Evolutionary conservation across 371 early-diverging fungal species (phyloP), one percentile per base, ranked within the genome.

Genomic region (Globomyces sp.): DNA sequence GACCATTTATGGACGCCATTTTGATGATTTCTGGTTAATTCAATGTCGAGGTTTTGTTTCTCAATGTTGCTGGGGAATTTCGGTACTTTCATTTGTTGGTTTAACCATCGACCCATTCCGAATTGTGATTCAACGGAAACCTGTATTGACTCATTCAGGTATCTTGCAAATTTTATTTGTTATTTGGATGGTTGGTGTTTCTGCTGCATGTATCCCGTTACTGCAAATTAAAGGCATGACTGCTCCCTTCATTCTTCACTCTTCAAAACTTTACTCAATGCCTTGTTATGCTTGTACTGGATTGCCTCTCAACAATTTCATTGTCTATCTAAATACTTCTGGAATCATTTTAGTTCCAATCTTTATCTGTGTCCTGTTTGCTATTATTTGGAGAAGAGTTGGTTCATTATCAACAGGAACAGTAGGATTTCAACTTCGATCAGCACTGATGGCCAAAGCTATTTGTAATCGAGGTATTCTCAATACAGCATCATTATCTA

Each of bases 111-210:
- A 58, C 37, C 58, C 58, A 42, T 58, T 44, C 37, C 6, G 58
- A 8, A 58, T 58, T 36, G 58, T 58, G 13, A 36, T 58, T 5
- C 58, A 44, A 46, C 6, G 46, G 36, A 46, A 42, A 42, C 13
- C 13, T 5, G 34, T 39, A 13, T 13, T 36, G 8, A 13, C 44
- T 11, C 13, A 46, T 13, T 34, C 5, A 13, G 58, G 34, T 13
- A 39, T 58, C 13, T 5, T 39, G 4, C 11, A n/a, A 10, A 42
- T 58, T 11, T 39, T 58, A 13, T n/a, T 58, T 11, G 46, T 46
- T 46, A 58, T 58, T 13, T 58, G 58, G 58, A 46, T 58, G 42
- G 44, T 46, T 58, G 58, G 58, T 5, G 10, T 58, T 39, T 44
- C 37, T n/a, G 34, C 58, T 4, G 42, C 58, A 11, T 34, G 13